Evolutionary conservation across 495 filamentous ascomycete genomes (phyloP).

Genomic region (Hypoxylon lienhwacheense): DNA sequence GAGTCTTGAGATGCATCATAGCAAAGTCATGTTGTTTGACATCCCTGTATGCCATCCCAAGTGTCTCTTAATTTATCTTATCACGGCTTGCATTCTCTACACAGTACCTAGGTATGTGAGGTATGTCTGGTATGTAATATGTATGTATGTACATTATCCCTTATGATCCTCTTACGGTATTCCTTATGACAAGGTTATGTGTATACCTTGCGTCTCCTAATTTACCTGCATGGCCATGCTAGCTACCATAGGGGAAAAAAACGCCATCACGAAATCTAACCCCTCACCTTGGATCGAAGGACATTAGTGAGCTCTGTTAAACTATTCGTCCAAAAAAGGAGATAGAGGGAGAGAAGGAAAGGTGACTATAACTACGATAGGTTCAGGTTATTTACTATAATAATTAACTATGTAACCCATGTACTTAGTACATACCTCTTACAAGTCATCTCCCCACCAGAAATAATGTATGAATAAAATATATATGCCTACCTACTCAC

Average conservation of each 20-base stretch:
- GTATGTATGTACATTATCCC: too few relatives aligned
- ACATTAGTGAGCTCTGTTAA: constrained; percentile 20
- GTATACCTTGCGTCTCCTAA: constrained; percentile 22
- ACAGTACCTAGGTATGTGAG: background rate
- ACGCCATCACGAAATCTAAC: constrained; percentile 27
- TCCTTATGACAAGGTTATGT: background rate
- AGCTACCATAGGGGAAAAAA: constrained; percentile 12
- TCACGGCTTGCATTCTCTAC: background rate
- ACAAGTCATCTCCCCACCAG: too few relatives aligned
- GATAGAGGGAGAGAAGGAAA: background rate
- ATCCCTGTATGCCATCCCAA: constrained; percentile 21
- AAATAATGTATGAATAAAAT: too few relatives aligned
- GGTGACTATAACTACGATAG: too few relatives aligned
- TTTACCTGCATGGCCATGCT: constrained; percentile 22
- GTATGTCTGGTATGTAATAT: background rate
- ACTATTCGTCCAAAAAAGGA: constrained; percentile 25
- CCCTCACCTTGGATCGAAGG: constrained; percentile 30
- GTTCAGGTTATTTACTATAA: too few relatives aligned
- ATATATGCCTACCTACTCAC: too few relatives aligned
- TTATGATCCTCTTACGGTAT: constrained; percentile 5
- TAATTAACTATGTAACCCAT: too few relatives aligned
- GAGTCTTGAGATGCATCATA: background rate
- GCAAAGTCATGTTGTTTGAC: constrained; percentile 6
- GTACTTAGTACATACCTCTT: too few relatives aligned
- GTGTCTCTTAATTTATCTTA: constrained; percentile 19